Evolutionary conservation across 805 yeast genomes (phyloP), one percentile per base, ranked within the genome.

Genomic region (Suhomyces sp.): DNA sequence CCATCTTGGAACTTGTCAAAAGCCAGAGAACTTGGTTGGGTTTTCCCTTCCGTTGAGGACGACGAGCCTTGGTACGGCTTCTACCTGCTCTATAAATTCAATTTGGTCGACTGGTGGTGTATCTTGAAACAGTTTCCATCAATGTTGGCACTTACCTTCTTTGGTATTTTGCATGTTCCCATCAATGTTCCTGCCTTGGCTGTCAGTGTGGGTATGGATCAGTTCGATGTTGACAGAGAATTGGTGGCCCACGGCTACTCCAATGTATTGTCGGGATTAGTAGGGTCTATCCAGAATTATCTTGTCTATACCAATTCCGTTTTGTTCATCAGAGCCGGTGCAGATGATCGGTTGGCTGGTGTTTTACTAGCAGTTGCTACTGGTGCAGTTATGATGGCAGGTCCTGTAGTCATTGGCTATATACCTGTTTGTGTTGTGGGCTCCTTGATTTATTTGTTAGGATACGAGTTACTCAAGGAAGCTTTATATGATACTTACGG

Each of bases 391-490:
- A 88, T 94, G 96, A 63, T 88, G 26, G 82, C 85, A 7, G 99
- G 99, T 0, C 97, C 98, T 0, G 88, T 81, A 1, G 85, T 93
- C n/a, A 90, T 94, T 63, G 97, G 97, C 0, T 90, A 76, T 64
- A 94, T 94, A 47, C 99, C 99, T 0, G 90, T 94, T 13, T 88
- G 96, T 72, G 97, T 94, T 40, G 99, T 94, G 24, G 98, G 97
- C 0, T 83, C 97, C 0, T 80, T 94, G 54, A 94, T 94, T 57
- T 94, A 88, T 69, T 72, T 94, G 53, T 76, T 94, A 47, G 99
- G 99, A 1, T 88, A 93, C 65, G 99, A 94, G 67, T 74, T 94
- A 50, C 68, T 94, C 58, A 84, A 87, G 51, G 99, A 94, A 68
- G 89, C 97, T 0, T 63, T 94, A 6, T 82, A 81, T 60, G 98